Percentiles rank a stretch among this genome's conserved stretches.
These are phyloP conservation scores for Sphaerulina musiva DNA, from an alignment of 2,329 filamentous ascomycete genomes.

Conservation along the genomic window DNA sequence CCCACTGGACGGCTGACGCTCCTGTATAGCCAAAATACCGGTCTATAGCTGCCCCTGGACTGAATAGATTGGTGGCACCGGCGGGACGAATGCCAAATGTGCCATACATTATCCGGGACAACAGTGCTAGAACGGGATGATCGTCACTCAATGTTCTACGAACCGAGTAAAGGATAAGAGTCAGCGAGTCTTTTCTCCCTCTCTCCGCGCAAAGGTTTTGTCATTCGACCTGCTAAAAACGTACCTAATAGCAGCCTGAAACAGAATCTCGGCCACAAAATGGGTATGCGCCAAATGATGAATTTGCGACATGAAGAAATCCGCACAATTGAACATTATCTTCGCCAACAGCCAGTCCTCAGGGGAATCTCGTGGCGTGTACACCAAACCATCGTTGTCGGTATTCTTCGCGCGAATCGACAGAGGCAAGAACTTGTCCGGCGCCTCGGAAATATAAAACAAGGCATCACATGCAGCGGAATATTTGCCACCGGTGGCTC, in stretches of 20 bases:
- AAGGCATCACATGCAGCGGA: constrained; percentile 42
- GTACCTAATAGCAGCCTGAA: constrained; percentile 41
- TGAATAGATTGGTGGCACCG: constrained; percentile 15
- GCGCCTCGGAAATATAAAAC: constrained; percentile 42
- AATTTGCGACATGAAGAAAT: constrained; percentile 43
- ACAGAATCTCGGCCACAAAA: constrained; percentile 40
- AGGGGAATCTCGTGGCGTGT: constrained; percentile 42
- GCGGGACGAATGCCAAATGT: constrained; percentile 28
- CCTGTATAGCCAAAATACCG: constrained; percentile 17
- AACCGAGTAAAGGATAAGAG: no score
- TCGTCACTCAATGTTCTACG: constrained; percentile 37
- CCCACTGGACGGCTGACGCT: constrained; percentile 11
- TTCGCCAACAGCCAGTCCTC: constrained; percentile 50
- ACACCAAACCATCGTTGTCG: constrained; percentile 37
- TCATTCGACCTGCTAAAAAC: no score
- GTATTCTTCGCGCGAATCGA: constrained; percentile 46
- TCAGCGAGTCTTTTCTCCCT: no score
- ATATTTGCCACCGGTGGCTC: constrained; percentile 27
- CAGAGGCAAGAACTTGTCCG: constrained; percentile 43
- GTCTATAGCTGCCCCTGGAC: constrained; percentile 26
- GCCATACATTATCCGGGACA: constrained; percentile 22
- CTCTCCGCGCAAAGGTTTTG: no score
- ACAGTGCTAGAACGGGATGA: constrained; percentile 41
- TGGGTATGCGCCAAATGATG: constrained; percentile 43
- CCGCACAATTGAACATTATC: constrained; percentile 46